Evolutionary conservation across 192 early-diverging fungal species (phyloP).

Genomic region (Podila epigama): DNA sequence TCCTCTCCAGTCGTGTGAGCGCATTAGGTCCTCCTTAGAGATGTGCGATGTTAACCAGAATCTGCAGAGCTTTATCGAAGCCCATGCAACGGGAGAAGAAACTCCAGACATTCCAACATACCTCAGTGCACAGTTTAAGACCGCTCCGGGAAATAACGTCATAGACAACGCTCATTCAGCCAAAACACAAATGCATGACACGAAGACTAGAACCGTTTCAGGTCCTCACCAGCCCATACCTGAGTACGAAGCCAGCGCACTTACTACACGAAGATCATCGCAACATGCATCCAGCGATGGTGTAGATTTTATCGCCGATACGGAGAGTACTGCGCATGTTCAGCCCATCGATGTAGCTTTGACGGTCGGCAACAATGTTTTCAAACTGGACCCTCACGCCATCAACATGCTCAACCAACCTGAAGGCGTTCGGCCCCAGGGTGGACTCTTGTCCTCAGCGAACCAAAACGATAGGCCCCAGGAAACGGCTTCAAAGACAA

Average conservation of each 20-base stretch:
- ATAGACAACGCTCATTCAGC: conserved; percentile 24
- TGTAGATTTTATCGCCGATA: no score
- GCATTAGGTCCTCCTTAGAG: conserved; percentile 72
- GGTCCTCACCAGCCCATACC: conserved; percentile 31
- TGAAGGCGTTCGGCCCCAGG: conserved; percentile 2
- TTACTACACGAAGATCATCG: conserved; percentile 18
- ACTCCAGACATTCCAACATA: conserved; percentile 49
- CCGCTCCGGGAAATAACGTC: not conserved
- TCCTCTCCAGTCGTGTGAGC: conserved; percentile 67
- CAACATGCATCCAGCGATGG: not conserved
- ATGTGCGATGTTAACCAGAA: conserved; percentile 67
- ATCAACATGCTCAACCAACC: conserved; percentile 11
- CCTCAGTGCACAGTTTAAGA: not conserved
- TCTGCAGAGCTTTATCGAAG: conserved; percentile 68
- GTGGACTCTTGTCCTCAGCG: not conserved
- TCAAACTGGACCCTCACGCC: conserved; percentile 35
- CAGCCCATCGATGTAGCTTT: conserved; percentile 25
- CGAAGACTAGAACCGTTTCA: conserved; percentile 31
- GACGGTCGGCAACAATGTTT: conserved; percentile 22
- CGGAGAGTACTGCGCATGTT: not conserved
- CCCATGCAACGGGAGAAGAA: conserved; percentile 68
- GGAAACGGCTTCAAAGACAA: not conserved
- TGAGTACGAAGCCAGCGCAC: not conserved
- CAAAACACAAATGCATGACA: conserved; percentile 28
- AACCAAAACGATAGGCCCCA: not conserved